Percentiles rank a stretch among this genome's conserved stretches.
These are phyloP conservation scores for Polytolypa hystricis DNA, from an alignment of 2,329 filamentous ascomycete genomes.

Conservation along the genomic window DNA sequence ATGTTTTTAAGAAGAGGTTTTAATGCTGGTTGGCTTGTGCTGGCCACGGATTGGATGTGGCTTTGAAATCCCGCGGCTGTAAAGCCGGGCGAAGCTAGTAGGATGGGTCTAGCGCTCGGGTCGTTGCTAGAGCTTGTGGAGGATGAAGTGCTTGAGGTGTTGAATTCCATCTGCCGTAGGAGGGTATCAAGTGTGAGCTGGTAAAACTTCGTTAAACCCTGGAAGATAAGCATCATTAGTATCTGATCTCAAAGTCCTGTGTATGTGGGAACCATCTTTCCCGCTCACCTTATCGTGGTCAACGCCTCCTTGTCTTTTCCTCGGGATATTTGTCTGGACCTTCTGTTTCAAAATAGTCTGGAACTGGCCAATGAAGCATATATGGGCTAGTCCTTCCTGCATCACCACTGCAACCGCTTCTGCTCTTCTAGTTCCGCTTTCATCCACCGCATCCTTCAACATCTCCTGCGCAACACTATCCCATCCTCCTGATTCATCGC, in stretches of 20 bases:
- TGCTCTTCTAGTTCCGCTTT: conserved; percentile 57
- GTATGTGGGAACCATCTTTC: no score
- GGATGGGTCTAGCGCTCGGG: conserved; percentile 48
- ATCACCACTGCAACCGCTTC: conserved; percentile 85
- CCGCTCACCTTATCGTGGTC: conserved; percentile 38
- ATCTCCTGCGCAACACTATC: conserved; percentile 76
- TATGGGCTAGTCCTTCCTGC: conserved; percentile 56
- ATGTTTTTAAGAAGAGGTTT: conserved; percentile 57
- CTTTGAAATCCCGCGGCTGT: conserved; percentile 69
- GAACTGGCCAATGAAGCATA: conserved; percentile 41
- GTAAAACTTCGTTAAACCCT: conserved; percentile 68
- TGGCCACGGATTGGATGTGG: conserved; percentile 53
- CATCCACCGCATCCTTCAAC: conserved; percentile 66
- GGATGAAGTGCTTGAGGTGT: conserved; percentile 27
- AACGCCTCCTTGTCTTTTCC: conserved; percentile 36
- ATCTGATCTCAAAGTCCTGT: no score
- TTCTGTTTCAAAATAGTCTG: conserved; percentile 40
- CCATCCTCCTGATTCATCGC: conserved; percentile 51
- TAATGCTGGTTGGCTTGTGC: conserved; percentile 45
- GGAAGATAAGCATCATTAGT: neutral
- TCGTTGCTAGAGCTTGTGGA: conserved; percentile 36
- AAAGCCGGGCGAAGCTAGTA: conserved; percentile 85
- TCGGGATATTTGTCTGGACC: conserved; percentile 36
- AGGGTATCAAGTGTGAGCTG: conserved; percentile 65
- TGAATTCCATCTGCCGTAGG: conserved; percentile 65